These are phyloP conservation scores for Saturnispora mendoncae DNA, from an alignment of 805 yeast species.

Conservation along the genomic window DNA sequence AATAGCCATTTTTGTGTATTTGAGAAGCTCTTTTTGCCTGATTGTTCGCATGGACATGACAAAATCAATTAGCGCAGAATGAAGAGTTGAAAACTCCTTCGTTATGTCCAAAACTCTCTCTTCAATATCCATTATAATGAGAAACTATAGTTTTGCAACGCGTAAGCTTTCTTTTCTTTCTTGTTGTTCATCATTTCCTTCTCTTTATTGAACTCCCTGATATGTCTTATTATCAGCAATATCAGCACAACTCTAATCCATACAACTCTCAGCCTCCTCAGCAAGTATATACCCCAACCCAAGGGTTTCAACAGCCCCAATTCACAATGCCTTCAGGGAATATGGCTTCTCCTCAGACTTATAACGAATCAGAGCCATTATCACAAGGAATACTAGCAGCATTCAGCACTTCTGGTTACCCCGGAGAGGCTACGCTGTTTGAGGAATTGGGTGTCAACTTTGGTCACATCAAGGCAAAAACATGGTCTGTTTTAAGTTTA, in stretches of 20 bases:
- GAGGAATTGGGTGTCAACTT: constrained; percentile 94
- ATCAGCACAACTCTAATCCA: constrained; percentile 13
- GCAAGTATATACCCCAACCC: too few species aligned
- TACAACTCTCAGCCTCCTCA: constrained; percentile 10
- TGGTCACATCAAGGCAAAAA: constrained; percentile 74
- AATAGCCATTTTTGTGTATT: constrained; percentile 6
- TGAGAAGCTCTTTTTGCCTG: constrained; percentile 5
- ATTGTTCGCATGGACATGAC: constrained; percentile 13
- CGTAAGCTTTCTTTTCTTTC: not conserved
- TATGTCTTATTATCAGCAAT: constrained; percentile 31
- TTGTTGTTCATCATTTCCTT: not conserved
- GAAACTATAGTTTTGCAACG: too few species aligned
- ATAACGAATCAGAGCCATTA: constrained; percentile 7
- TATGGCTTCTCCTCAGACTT: constrained; percentile 6
- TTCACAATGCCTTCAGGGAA: constrained; percentile 3
- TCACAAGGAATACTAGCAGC: constrained; percentile 76
- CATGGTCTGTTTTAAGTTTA: constrained; percentile 80
- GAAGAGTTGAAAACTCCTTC: constrained; percentile 8
- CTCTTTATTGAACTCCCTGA: not conserved
- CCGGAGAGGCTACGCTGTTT: constrained; percentile 87
- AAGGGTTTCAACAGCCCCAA: constrained; percentile 6
- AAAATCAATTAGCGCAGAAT: constrained; percentile 15
- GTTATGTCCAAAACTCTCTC: not conserved
- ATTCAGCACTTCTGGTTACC: constrained; percentile 84
- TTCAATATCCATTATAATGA: constrained; percentile 1